Conservation (phyloP, 768 basidiomycete species). For the Hortiboletus flavorubellus region DNA sequence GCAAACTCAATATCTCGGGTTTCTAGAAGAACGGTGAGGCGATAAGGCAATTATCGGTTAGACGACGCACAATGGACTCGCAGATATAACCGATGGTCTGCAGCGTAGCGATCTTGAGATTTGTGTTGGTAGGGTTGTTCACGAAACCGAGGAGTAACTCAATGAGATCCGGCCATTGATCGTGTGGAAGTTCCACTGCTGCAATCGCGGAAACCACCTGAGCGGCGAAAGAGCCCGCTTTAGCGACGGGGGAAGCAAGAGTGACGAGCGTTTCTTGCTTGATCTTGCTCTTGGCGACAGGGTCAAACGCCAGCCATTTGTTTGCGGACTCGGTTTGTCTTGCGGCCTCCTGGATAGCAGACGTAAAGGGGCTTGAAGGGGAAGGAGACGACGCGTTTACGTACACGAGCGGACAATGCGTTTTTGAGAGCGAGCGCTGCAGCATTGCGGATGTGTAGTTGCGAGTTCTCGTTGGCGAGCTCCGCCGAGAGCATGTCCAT, state of each 20-base stretch:
- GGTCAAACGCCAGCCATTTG: constrained; percentile 79
- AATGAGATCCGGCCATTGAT: constrained; percentile 89
- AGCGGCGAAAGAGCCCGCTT: constrained; percentile 84
- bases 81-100: constrained; percentile 98
- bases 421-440: constrained; percentile 98
- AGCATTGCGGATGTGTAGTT: constrained; percentile 83
- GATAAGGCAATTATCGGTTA: constrained; percentile 1
- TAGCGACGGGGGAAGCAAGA: constrained; percentile 65
- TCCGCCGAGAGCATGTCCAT: constrained; percentile 87
- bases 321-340: constrained; percentile 73
- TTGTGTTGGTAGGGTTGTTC: constrained; percentile 66
- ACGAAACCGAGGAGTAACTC: constrained; percentile 85
- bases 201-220: constrained; percentile 95
- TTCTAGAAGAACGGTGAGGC: constrained; percentile 48
- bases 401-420: constrained; percentile 82
- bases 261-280: constrained; percentile 85
- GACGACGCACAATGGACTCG: constrained; percentile 81
- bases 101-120: constrained; percentile 80
- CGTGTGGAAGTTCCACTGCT: constrained; percentile 83
- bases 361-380: constrained; percentile 15
- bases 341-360: constrained; percentile 55
- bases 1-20: constrained; percentile 84
- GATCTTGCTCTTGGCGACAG: constrained; percentile 69
- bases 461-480: constrained; percentile 70
- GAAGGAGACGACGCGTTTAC: constrained; percentile 34